Conservation (phyloP, 2,329 filamentous ascomycete species). For the Exserohilum rostratum region DNA sequence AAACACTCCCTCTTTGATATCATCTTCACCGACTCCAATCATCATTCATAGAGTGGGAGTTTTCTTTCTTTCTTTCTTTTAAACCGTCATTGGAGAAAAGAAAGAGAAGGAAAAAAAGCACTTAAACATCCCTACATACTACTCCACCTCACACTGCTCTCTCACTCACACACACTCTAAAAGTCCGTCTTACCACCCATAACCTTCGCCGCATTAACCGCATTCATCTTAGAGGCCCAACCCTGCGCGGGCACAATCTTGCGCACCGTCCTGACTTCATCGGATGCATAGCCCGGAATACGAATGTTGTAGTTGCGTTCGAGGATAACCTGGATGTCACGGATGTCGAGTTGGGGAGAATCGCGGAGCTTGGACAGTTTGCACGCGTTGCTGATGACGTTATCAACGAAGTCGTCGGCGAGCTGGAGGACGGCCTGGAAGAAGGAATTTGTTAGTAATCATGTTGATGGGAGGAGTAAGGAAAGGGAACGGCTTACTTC, state of each 20-base stretch:
- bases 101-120: too few relatives aligned
- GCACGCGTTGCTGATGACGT: conserved; percentile 84
- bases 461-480: not conserved
- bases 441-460: not conserved
- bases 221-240: conserved; percentile 97
- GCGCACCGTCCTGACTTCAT: conserved; percentile 91
- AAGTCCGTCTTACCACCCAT: conserved; percentile 56
- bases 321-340: conserved; percentile 62
- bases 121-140: too few relatives aligned
- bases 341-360: conserved; percentile 84
- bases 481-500: conserved; percentile 66
- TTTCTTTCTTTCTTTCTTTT: too few relatives aligned
- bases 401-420: conserved; percentile 94
- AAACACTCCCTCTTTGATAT: too few relatives aligned
- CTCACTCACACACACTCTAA: too few relatives aligned
- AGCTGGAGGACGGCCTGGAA: conserved; percentile 84
- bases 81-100: too few relatives aligned
- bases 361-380: conserved; percentile 91
- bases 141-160: too few relatives aligned
- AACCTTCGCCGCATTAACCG: conserved; percentile 90
- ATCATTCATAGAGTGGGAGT: too few relatives aligned
- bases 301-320: conserved; percentile 74
- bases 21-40: too few relatives aligned
- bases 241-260: conserved; percentile 87
- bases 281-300: conserved; percentile 91